Percentiles rank a stretch among this genome's conserved stretches.
Evolutionary conservation across 2,329 filamentous ascomycete species (phyloP).

Genomic region (Colletotrichum sp.): DNA sequence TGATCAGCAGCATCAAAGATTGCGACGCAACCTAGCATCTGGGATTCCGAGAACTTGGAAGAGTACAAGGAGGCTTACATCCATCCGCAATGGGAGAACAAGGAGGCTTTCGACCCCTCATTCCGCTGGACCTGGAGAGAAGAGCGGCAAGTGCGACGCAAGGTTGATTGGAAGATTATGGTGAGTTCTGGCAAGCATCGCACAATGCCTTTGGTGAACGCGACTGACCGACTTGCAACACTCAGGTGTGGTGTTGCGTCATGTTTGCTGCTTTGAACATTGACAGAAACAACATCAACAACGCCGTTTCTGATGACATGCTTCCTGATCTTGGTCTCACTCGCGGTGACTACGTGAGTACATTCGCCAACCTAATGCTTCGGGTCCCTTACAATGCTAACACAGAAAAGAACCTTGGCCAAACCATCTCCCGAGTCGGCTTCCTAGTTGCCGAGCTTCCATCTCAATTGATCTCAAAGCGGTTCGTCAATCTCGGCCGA

Average conservation of each 20-base stretch:
- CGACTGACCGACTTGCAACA: conserved; percentile 14
- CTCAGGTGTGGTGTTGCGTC: conserved; percentile 32
- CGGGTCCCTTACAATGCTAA: background rate
- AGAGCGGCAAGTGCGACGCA: conserved; percentile 30
- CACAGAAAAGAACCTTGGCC: conserved; percentile 50
- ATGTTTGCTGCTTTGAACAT: conserved; percentile 29
- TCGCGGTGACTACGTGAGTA: conserved; percentile 31
- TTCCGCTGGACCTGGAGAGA: conserved; percentile 38
- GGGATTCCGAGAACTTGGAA: conserved; percentile 39
- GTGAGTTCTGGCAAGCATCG: conserved; percentile 9
- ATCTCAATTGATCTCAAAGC: conserved; percentile 65
- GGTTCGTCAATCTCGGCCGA: conserved; percentile 18
- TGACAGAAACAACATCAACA: conserved; percentile 27
- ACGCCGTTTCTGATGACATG: conserved; percentile 29
- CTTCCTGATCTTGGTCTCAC: conserved; percentile 46
- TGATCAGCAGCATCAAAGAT: conserved; percentile 22
- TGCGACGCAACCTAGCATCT: conserved; percentile 41
- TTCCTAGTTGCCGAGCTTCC: conserved; percentile 65
- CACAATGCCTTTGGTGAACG: background rate
- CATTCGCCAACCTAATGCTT: background rate
- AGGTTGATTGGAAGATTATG: conserved; percentile 39
- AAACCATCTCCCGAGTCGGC: conserved; percentile 58
- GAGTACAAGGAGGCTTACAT: conserved; percentile 39
- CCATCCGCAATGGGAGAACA: conserved; percentile 41
- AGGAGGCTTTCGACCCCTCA: conserved; percentile 33